Evolutionary conservation across 306 rosid genomes (phyloP).

Genomic region (peach (Prunus persica)): DNA sequence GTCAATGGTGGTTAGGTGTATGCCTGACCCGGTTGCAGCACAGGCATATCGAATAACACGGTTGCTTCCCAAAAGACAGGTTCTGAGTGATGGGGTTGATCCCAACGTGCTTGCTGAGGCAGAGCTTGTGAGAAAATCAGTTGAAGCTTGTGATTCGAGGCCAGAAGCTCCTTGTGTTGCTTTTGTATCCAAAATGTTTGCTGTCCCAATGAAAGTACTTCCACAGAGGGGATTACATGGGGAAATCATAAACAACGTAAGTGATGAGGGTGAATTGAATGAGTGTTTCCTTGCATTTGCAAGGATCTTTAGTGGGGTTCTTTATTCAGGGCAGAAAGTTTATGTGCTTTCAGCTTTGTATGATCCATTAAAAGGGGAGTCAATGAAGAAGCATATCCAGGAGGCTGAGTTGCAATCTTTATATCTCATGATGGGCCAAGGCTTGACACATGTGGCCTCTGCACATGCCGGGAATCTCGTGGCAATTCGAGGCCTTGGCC

Average conservation of each 20-base stretch:
- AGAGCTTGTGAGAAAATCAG: slow-evolving; percentile 46
- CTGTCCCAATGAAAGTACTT: slow-evolving; percentile 70
- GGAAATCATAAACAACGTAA: slow-evolving; percentile 30
- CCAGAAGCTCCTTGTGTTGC: slow-evolving; percentile 74
- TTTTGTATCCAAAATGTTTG: slow-evolving; percentile 92
- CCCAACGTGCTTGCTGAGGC: slow-evolving; percentile 39
- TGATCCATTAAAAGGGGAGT: slow-evolving; percentile 76
- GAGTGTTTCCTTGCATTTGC: slow-evolving; percentile 95
- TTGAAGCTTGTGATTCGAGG: slow-evolving; percentile 65
- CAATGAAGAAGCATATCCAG: slow-evolving; percentile 75
- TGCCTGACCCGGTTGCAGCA: slow-evolving; percentile 70
- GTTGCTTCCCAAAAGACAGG: slow-evolving; percentile 57
- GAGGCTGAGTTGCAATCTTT: slow-evolving; percentile 68
- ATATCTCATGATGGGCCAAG: slow-evolving; percentile 96
- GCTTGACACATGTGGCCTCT: slow-evolving; percentile 61
- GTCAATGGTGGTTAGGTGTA: slow-evolving; percentile 63
- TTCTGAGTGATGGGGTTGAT: slow-evolving; percentile 27
- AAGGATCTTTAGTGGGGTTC: slow-evolving; percentile 82
- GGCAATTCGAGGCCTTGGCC: slow-evolving; percentile 93
- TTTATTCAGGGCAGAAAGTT: slow-evolving; percentile 59
- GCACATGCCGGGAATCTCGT: slow-evolving; percentile 79
- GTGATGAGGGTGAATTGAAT: slow-evolving; percentile 56
- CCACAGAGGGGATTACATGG: slow-evolving; percentile 40
- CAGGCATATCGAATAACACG: slow-evolving; percentile 62
- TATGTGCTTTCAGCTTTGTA: slow-evolving; percentile 89